These are phyloP conservation scores for Kingdonia uniflora DNA, from an alignment of 164 flowering plant species.

Conservation along the genomic window DNA sequence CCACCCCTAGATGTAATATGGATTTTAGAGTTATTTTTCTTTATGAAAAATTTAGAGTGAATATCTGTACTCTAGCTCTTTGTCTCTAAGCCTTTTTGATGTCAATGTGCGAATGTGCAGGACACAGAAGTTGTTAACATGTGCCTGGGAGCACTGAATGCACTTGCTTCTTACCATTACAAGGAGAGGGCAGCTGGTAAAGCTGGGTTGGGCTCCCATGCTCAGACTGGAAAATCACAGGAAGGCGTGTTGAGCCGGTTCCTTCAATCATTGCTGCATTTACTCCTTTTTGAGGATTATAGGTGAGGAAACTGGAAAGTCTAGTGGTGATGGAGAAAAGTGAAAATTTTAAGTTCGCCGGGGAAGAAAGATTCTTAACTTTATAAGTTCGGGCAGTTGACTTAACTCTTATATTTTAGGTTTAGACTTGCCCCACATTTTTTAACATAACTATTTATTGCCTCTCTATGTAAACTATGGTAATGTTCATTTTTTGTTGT, in stretches of 20 bases:
- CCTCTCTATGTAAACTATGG: not conserved
- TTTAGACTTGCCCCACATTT: too few relatives aligned
- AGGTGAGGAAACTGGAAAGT: conserved; percentile 34
- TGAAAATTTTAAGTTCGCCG: too few relatives aligned
- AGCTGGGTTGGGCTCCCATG: conserved; percentile 63
- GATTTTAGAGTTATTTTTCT: too few relatives aligned
- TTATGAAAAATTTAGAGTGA: too few relatives aligned
- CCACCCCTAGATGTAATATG: too few relatives aligned
- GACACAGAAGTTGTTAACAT: conserved; percentile 64
- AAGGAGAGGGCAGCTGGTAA: conserved; percentile 53
- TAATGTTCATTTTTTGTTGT: conserved; percentile 9
- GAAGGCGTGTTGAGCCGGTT: conserved; percentile 68
- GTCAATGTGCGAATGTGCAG: conserved; percentile 26
- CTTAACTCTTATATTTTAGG: too few relatives aligned
- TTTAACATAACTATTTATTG: too few relatives aligned
- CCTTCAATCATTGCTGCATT: conserved; percentile 56
- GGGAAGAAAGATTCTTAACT: too few relatives aligned
- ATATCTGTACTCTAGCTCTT: too few relatives aligned
- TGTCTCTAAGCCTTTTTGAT: too few relatives aligned
- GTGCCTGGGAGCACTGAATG: conserved; percentile 70
- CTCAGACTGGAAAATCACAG: conserved; percentile 37
- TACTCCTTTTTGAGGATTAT: conserved; percentile 86
- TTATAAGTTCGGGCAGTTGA: too few relatives aligned
- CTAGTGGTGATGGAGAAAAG: conserved; percentile 6
- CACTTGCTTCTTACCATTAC: conserved; percentile 79